Percentiles rank a stretch among this genome's conserved stretches.
Evolutionary conservation across 805 yeast species (phyloP).

Genomic region (Ogataea pilisensis): DNA sequence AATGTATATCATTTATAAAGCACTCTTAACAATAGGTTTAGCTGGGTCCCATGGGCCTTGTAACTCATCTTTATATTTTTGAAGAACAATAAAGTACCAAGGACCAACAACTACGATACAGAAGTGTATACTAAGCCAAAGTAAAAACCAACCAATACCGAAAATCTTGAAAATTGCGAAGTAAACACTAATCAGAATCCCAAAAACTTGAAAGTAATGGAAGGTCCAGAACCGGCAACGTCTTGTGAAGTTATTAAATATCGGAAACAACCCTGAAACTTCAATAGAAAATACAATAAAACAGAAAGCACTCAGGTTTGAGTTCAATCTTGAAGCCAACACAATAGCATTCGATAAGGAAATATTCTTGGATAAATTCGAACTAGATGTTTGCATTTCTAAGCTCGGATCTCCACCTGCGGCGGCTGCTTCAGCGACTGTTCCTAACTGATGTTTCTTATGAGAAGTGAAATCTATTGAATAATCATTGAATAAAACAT

Average conservation of each 20-base stretch:
- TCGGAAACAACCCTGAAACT: conserved; percentile 67
- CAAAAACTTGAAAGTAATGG: conserved; percentile 30
- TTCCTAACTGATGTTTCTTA: conserved; percentile 8
- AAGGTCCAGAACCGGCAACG: conserved; percentile 30
- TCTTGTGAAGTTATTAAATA: conserved; percentile 59
- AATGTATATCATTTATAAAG: conserved; percentile 4
- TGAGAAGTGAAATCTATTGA: conserved; percentile 41
- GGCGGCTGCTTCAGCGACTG: conserved; percentile 1
- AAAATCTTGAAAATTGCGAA: conserved; percentile 33
- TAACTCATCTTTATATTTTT: conserved; percentile 75
- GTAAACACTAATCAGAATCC: conserved; percentile 30
- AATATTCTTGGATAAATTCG: conserved; percentile 76
- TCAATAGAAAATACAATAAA: conserved; percentile 74
- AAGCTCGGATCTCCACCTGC: conserved; percentile 5
- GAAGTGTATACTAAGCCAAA: conserved; percentile 50
- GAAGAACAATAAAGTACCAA: conserved; percentile 63
- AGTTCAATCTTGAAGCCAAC: conserved; percentile 76
- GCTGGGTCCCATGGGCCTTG: conserved; percentile 96
- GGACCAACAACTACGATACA: conserved; percentile 59
- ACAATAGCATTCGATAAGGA: conserved; percentile 85
- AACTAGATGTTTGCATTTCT: conserved; percentile 23
- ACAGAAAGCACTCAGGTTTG: conserved; percentile 76
- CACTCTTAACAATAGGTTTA: conserved; percentile 52
- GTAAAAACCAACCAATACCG: conserved; percentile 37
- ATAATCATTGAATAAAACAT: conserved; percentile 66